These are phyloP conservation scores for Vitis vinifera DNA, from an alignment of 164 flowering plant genomes.

Conservation along the genomic window DNA sequence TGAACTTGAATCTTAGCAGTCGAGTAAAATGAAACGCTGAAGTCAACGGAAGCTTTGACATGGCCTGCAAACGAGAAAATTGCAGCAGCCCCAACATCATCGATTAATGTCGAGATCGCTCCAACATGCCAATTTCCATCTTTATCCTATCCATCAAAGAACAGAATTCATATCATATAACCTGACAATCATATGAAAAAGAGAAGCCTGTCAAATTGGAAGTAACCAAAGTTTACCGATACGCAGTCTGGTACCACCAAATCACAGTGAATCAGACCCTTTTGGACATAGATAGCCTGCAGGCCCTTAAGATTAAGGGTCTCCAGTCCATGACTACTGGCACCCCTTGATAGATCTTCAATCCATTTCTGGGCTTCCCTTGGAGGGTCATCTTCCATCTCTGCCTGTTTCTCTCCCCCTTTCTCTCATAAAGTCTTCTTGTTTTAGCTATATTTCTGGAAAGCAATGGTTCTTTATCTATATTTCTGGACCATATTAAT, in stretches of 20 bases:
- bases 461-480: no score
- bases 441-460: neutral
- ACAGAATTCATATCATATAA: neutral
- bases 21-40: slow-evolving; percentile 29
- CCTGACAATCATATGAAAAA: neutral
- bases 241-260: slow-evolving; percentile 23
- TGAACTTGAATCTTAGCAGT: slow-evolving; percentile 29
- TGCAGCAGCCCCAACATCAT: slow-evolving; percentile 28
- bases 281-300: slow-evolving; percentile 5
- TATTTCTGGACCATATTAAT: no score
- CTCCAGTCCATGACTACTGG: slow-evolving; percentile 14
- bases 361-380: slow-evolving; percentile 22
- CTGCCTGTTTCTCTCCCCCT: slow-evolving; percentile 7
- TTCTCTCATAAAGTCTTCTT: neutral
- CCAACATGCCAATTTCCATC: slow-evolving; percentile 45
- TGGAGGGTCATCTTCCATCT: neutral
- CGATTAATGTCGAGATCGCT: slow-evolving; percentile 44
- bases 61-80: slow-evolving; percentile 9
- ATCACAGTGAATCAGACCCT: slow-evolving; percentile 34
- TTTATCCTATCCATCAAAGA: slow-evolving; percentile 22
- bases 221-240: slow-evolving; percentile 18
- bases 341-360: slow-evolving; percentile 16
- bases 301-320: slow-evolving; percentile 19
- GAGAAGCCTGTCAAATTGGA: neutral
- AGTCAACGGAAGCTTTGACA: slow-evolving; percentile 22